phyloP scores from a whole-genome alignment of 1,284 basidiomycete genomes.

The Pseudozyma sp. region DNA sequence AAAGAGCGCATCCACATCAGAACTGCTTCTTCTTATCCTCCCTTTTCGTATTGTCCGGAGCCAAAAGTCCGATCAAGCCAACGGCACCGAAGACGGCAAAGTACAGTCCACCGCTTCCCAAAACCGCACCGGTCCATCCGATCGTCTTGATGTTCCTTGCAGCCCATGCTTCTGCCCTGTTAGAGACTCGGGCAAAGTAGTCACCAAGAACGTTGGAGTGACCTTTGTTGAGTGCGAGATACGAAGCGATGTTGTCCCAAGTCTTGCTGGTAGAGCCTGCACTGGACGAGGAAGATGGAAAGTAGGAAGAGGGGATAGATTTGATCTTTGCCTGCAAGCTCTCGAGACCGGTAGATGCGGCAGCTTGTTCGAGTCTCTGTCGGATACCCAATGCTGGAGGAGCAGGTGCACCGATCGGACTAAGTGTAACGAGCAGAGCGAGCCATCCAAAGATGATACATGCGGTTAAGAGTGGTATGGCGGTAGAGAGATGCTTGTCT shows the following conservation, averaged over 20 bases:
- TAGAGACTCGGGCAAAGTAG: constrained; percentile 11
- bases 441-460: constrained; percentile 46
- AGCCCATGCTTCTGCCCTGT: constrained; percentile 31
- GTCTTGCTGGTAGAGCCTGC: background rate
- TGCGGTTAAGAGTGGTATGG: constrained; percentile 40
- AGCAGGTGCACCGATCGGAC: constrained; percentile 41
- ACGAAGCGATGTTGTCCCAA: constrained; percentile 11
- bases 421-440: constrained; percentile 30
- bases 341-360: constrained; percentile 8
- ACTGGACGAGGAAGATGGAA: background rate
- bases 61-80: constrained; percentile 32
- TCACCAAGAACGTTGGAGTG: background rate
- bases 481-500: constrained; percentile 14
- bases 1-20: background rate
- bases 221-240: background rate
- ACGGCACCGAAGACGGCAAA: constrained; percentile 36
- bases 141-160: constrained; percentile 23
- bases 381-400: constrained; percentile 17
- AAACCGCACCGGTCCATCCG: constrained; percentile 42
- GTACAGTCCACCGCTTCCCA: constrained; percentile 26
- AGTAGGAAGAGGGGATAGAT: constrained; percentile 6
- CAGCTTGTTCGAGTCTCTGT: constrained; percentile 22
- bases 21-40: constrained; percentile 24
- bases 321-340: constrained; percentile 6
- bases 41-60: constrained; percentile 18